These are phyloP conservation scores for Capsicum chinense DNA, from an alignment of 257 asterid genomes.

Conservation along the genomic window DNA sequence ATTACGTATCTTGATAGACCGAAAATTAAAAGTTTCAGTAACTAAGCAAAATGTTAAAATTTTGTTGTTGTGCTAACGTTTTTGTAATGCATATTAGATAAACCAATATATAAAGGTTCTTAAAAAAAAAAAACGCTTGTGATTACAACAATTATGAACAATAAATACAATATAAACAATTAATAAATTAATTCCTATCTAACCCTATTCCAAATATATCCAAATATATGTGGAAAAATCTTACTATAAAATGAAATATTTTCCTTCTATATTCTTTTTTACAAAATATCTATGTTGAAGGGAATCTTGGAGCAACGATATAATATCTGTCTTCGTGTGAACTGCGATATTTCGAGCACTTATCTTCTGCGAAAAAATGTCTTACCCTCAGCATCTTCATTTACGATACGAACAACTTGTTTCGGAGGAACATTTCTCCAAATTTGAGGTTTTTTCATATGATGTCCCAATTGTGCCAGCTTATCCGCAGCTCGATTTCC, in stretches of 20 bases:
- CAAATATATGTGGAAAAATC: neutral
- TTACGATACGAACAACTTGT: constrained; percentile 50
- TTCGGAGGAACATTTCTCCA: constrained; percentile 61
- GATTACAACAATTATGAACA: neutral
- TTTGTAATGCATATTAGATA: neutral
- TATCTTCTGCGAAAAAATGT: constrained; percentile 51
- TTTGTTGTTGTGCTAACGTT: neutral
- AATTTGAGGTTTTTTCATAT: constrained; percentile 55
- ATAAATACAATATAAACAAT: neutral
- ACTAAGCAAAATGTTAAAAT: no score
- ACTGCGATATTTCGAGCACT: neutral
- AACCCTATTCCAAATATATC: neutral
- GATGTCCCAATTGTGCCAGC: constrained; percentile 75
- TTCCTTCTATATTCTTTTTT: neutral
- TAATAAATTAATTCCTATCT: neutral
- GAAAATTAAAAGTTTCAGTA: no score
- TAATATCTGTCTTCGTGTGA: no score
- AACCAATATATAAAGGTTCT: neutral
- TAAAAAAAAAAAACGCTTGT: neutral
- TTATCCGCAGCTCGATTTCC: constrained; percentile 80
- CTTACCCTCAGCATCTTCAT: constrained; percentile 71
- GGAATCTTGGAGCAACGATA: no score
- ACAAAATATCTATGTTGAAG: no score
- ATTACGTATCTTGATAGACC: no score
- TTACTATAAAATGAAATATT: neutral